phyloP scores from a whole-genome alignment of 257 asterid genomes.

The Gentiana dahurica region DNA sequence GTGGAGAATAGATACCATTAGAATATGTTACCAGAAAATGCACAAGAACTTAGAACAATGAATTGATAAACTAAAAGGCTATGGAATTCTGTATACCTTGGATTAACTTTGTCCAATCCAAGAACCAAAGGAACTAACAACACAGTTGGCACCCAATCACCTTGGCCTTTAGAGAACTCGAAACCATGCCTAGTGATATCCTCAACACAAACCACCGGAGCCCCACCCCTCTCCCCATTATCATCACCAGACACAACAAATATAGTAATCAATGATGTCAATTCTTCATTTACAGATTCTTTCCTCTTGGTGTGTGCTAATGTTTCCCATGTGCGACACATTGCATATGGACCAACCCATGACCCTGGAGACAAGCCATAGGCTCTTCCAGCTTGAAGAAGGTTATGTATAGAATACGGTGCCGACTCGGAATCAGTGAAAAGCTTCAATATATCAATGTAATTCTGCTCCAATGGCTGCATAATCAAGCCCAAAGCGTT shows the following conservation, averaged over 20 bases:
- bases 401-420: constrained; percentile 88
- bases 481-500: constrained; percentile 11
- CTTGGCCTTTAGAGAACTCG: constrained; percentile 35
- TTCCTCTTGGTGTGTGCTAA: constrained; percentile 41
- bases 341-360: constrained; percentile 98
- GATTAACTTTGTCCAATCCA: constrained; percentile 87
- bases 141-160: constrained; percentile 61
- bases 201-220: constrained; percentile 79
- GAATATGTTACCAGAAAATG: neutral
- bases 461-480: constrained; percentile 65
- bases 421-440: constrained; percentile 83
- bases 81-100: constrained; percentile 44
- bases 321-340: constrained; percentile 96
- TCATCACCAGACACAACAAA: constrained; percentile 97
- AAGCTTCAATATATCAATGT: constrained; percentile 60
- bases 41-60: neutral
- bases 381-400: constrained; percentile 78
- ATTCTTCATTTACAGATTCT: constrained; percentile 27
- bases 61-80: neutral
- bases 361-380: constrained; percentile 95
- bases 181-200: constrained; percentile 48
- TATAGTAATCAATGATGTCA: constrained; percentile 41
- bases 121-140: constrained; percentile 93
- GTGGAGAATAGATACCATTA: neutral
- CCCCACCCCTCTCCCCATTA: constrained; percentile 99